Percentiles rank a stretch among this genome's conserved stretches.
Evolutionary conservation across 1,139 yeast species (phyloP).

Genomic region (Nadsonia starkeyi-henricii): DNA sequence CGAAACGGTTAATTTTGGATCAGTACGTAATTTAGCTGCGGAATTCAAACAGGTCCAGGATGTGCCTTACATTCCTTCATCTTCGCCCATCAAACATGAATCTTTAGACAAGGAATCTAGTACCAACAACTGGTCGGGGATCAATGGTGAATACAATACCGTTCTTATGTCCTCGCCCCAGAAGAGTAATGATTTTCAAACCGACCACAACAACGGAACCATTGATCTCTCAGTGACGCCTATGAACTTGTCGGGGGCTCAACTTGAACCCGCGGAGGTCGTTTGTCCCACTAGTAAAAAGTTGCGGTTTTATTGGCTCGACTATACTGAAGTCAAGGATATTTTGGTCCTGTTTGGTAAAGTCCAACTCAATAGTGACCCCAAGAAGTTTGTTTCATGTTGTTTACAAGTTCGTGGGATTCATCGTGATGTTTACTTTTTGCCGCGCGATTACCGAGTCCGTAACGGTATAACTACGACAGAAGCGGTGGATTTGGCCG

Average conservation of each 20-base stretch:
- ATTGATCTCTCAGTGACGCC: conserved; percentile 2
- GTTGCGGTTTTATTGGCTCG: conserved; percentile 80
- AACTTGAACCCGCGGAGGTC: conserved; percentile 6
- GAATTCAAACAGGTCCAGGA: not conserved
- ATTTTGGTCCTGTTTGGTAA: conserved; percentile 75
- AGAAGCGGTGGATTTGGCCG: conserved; percentile 38
- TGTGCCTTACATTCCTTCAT: no score
- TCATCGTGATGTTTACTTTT: conserved; percentile 56
- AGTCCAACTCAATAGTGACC: conserved; percentile 27
- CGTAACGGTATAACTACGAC: conserved; percentile 29
- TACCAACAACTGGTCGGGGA: not conserved
- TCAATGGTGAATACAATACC: not conserved
- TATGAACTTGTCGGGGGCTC: not conserved
- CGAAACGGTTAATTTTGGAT: not conserved
- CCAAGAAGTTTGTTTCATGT: conserved; percentile 44
- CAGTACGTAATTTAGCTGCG: not conserved
- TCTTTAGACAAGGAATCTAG: not conserved
- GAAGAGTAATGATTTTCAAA: not conserved
- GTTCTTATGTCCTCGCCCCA: not conserved
- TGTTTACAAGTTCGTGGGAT: conserved; percentile 66
- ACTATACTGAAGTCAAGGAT: conserved; percentile 66
- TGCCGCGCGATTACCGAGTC: conserved; percentile 35
- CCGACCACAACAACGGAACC: conserved; percentile 5
- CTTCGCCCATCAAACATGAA: not conserved
- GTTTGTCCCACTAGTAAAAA: conserved; percentile 27